Evolutionary conservation across 2,329 filamentous ascomycete species (phyloP).

Genomic region (Botrytis fragariae): DNA sequence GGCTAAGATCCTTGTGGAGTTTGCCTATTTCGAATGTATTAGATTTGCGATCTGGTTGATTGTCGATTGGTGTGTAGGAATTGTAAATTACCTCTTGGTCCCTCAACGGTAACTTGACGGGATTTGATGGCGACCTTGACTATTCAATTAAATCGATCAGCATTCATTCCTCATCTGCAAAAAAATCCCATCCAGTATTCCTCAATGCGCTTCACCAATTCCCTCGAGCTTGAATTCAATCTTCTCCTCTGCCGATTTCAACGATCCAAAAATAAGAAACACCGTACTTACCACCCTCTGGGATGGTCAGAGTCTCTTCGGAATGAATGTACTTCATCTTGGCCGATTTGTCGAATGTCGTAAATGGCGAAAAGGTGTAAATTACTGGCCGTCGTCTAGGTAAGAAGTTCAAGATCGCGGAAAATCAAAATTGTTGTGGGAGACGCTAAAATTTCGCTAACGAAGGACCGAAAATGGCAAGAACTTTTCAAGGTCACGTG

Average conservation of each 20-base stretch:
- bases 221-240: conserved; percentile 12
- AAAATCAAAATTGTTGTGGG: conserved; percentile 22
- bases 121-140: conserved; percentile 99
- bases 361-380: conserved; percentile 22
- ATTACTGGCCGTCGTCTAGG: conserved; percentile 21
- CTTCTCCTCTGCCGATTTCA: conserved; percentile 1
- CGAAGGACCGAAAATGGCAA: conserved; percentile 10
- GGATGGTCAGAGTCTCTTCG: conserved; percentile 90
- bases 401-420: conserved; percentile 18
- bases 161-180: conserved; percentile 30
- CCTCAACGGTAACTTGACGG: conserved; percentile 93
- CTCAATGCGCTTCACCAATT: conserved; percentile 14
- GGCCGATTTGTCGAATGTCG: conserved; percentile 42
- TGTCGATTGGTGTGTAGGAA: conserved; percentile 12
- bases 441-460: conserved; percentile 19
- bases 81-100: conserved; percentile 72
- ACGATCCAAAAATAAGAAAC: not conserved
- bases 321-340: conserved; percentile 99
- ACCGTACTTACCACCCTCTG: conserved; percentile 82
- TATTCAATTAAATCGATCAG: conserved; percentile 49
- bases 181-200: conserved; percentile 2
- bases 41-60: conserved; percentile 32
- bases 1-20: conserved; percentile 93
- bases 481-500: conserved; percentile 15
- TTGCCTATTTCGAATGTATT: conserved; percentile 62